Base-by-base conservation (phyloP, 805 yeast species). In the Candida tammaniensis region DNA sequence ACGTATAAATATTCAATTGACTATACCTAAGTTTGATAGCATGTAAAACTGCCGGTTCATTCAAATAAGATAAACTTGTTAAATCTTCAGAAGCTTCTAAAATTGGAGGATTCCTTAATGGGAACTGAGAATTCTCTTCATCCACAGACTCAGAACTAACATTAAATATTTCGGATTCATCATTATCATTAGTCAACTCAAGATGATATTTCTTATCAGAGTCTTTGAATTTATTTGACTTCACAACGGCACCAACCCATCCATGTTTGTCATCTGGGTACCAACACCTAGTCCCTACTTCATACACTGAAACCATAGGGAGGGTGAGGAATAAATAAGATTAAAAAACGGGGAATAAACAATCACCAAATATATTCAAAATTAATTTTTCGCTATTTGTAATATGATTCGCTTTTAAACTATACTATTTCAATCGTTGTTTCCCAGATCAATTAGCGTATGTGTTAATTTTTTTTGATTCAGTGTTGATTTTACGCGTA, bases 41-140 rank as follows among this genome's bases (percentile, higher is more conserved):
- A 52, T 89, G 94, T 47, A 91, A 72, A 31, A 91, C 96, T 1
- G 97, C 94, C 1, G 98, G 98, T 59, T 91, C 98, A 59, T 91
- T 91, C 49, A 93, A 68, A 55, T 91, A 89, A 0, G 97, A 88
- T 36, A 91, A 72, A 35, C 88, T 82, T 2, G 98, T 93, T 52
- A 91, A 74, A 63, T 93, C 98, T 56, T 91, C 97, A 13, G 94
- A 87, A 3, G 96, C 84, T 60, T 91, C 98, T 44, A 87, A 70
- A 41, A 83, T 80, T 2, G 95, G 93, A 33, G 96, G 97, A 57
- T 91, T 91, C 57, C 96, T 76, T 55, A 89, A 72, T 20, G 87
- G 78, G 36, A 86, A 68, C 34, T 73, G 73, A 4, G 67, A 57
- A 35, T 80, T 74, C 31, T 73, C 74, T 43, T 75, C 81, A 45